Evolutionary conservation across 306 rosid species (phyloP).

Genomic region (apple (Malus domestica)): ASM211411v1 NC_041793.1:24500001-24500500

Average conservation of each 20-base stretch:
- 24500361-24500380: slow-evolving; percentile 51
- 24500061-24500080: neutral
- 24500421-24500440: slow-evolving; percentile 30
- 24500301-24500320: neutral
- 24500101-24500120: neutral
- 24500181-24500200: neutral
- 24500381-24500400: slow-evolving; percentile 41
- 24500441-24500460: slow-evolving; percentile 38
- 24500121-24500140: neutral
- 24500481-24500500: slow-evolving; percentile 32
- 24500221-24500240: neutral
- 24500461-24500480: slow-evolving; percentile 39
- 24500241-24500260: neutral
- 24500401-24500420: slow-evolving; percentile 7
- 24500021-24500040: neutral
- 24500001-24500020: neutral
- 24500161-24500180: neutral
- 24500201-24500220: neutral
- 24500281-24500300: neutral
- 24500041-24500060: neutral
- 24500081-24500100: neutral
- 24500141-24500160: neutral
- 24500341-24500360: slow-evolving; percentile 17
- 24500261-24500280: neutral
- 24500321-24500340: slow-evolving; percentile 11